These are phyloP conservation scores for Pochonia chlamydosporia DNA, from an alignment of 2,329 filamentous ascomycete genomes.

Conservation along the genomic window DNA sequence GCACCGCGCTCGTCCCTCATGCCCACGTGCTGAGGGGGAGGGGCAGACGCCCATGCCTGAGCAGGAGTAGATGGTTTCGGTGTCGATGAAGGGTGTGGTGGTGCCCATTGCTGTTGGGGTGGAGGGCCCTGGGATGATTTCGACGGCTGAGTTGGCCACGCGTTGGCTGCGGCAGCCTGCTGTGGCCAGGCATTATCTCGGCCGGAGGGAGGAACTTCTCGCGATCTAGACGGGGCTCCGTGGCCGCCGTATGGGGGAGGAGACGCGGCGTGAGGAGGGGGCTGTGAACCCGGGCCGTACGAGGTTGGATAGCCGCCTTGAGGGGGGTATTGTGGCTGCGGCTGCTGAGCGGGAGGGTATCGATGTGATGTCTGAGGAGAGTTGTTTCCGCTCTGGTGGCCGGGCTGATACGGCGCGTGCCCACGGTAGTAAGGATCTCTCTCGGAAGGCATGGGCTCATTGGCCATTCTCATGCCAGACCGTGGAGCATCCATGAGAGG, in stretches of 20 bases:
- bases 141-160: constrained; percentile 25
- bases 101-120: constrained; percentile 26
- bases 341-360: constrained; percentile 36
- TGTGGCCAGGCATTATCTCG: constrained; percentile 28
- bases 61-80: constrained; percentile 29
- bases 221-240: constrained; percentile 34
- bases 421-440: constrained; percentile 42
- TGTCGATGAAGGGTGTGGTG: constrained; percentile 22
- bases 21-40: constrained; percentile 26
- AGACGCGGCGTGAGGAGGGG: constrained; percentile 41
- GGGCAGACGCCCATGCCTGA: constrained; percentile 25
- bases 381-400: constrained; percentile 31
- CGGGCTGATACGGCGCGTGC: constrained; percentile 28
- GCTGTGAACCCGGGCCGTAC: constrained; percentile 30
- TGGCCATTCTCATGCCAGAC: constrained; percentile 33
- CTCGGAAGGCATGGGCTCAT: constrained; percentile 29
- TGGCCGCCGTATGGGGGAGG: constrained; percentile 50
- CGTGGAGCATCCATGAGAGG: constrained; percentile 42
- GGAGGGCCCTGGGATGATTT: constrained; percentile 27
- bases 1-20: constrained; percentile 34
- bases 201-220: constrained; percentile 35
- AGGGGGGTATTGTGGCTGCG: constrained; percentile 35
- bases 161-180: constrained; percentile 14
- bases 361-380: constrained; percentile 43
- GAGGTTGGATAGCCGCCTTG: constrained; percentile 38